These are phyloP conservation scores for Silene latifolia DNA, from an alignment of 148 eudicot genomes.

Conservation along the genomic window DNA sequence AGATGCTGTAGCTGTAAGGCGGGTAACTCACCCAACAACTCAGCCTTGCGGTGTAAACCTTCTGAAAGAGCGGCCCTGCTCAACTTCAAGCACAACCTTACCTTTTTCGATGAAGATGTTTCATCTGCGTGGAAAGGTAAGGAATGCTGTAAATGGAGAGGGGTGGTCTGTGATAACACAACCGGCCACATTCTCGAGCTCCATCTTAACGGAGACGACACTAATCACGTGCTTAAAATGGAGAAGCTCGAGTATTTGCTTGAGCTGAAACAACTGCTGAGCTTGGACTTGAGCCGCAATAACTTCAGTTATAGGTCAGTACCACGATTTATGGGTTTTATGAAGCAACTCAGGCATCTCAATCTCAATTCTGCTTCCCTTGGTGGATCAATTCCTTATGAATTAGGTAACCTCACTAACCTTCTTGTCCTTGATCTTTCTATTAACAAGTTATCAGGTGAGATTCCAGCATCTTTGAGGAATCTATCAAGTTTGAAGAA, in stretches of 20 bases:
- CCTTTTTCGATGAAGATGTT: no score
- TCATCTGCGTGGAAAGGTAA: no score
- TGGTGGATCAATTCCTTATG: no score
- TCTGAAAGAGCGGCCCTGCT: no score
- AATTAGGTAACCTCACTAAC: not conserved
- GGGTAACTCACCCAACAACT: no score
- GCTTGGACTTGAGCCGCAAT: constrained; percentile 5
- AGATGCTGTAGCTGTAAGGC: no score
- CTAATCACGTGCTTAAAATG: not conserved
- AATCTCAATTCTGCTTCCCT: not conserved
- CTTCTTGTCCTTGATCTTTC: not conserved
- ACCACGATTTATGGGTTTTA: not conserved
- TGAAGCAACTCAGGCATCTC: constrained; percentile 18
- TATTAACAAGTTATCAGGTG: no score
- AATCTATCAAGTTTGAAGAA: no score
- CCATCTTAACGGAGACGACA: not conserved
- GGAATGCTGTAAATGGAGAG: no score
- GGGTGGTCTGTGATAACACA: not conserved
- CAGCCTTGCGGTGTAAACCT: no score
- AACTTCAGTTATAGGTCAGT: not conserved
- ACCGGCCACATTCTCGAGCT: constrained; percentile 3
- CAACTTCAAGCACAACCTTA: no score
- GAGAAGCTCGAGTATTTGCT: not conserved
- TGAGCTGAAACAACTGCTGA: not conserved
- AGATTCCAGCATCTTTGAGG: no score